Evolutionary conservation across 2,329 filamentous ascomycete genomes (phyloP).

Genomic region (Fusarium sp.): DNA sequence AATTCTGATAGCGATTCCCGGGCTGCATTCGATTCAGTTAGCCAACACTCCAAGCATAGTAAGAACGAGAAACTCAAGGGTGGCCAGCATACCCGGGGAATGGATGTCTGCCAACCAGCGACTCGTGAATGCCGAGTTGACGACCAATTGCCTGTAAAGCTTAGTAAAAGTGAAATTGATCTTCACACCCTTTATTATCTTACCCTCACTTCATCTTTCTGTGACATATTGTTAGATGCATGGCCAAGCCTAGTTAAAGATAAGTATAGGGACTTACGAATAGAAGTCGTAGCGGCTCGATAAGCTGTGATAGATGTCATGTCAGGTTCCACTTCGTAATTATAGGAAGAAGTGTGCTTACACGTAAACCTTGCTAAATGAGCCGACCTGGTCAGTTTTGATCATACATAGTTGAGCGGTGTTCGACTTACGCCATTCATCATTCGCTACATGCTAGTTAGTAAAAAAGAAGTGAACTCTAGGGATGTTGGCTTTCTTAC

Average conservation of each 20-base stretch:
- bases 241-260: constrained; percentile 11
- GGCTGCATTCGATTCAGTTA: constrained; percentile 46
- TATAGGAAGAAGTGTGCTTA: constrained; percentile 6
- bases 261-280: constrained; percentile 12
- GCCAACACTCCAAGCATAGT: too few species aligned
- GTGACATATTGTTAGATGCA: constrained; percentile 1
- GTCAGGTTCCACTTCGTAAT: constrained; percentile 1
- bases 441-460: constrained; percentile 18
- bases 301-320: constrained; percentile 14
- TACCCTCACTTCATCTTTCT: constrained; percentile 18
- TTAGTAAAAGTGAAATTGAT: too few species aligned
- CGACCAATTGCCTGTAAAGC: constrained; percentile 49
- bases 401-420: background rate
- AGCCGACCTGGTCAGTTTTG: constrained; percentile 7
- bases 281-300: constrained; percentile 40
- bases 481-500: too few species aligned
- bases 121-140: constrained; percentile 51
- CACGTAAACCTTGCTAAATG: constrained; percentile 23
- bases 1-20: constrained; percentile 79
- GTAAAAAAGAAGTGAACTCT: background rate
- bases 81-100: constrained; percentile 69
- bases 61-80: too few species aligned
- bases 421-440: constrained; percentile 26
- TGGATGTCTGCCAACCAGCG: constrained; percentile 67
- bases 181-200: background rate